Conservation (phyloP, 2,329 filamentous ascomycete species). For the Fusarium robinianum region DNA sequence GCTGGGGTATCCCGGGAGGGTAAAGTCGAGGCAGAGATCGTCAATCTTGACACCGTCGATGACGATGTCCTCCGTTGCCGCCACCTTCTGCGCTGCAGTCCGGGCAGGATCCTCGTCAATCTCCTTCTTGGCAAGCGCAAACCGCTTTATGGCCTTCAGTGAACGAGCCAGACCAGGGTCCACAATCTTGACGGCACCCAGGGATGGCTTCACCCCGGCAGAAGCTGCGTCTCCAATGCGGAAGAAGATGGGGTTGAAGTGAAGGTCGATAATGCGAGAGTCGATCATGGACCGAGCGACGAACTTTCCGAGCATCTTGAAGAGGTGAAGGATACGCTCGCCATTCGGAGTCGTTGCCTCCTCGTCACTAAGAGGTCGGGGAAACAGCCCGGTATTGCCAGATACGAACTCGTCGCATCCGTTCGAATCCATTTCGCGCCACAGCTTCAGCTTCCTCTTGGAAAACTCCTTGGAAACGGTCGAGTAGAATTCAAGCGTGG, state of each 20-base stretch:
- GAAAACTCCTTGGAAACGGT: conserved; percentile 97
- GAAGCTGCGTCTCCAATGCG: conserved; percentile 75
- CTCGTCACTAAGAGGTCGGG: conserved; percentile 82
- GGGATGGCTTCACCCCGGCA: conserved; percentile 72
- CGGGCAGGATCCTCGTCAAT: conserved; percentile 74
- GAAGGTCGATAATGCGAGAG: conserved; percentile 95
- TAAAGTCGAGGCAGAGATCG: conserved; percentile 91
- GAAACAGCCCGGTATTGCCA: conserved; percentile 84
- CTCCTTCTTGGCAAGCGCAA: conserved; percentile 78
- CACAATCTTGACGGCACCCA: conserved; percentile 87
- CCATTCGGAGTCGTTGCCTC: conserved; percentile 76
- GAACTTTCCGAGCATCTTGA: conserved; percentile 94
- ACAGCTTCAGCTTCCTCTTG: conserved; percentile 95
- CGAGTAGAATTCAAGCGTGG: conserved; percentile 96
- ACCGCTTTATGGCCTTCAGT: conserved; percentile 83
- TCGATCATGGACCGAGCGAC: conserved; percentile 98
- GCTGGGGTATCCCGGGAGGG: conserved; percentile 83
- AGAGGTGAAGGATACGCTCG: conserved; percentile 85
- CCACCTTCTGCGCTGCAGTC: conserved; percentile 70
- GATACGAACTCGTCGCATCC: conserved; percentile 81
- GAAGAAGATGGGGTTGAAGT: conserved; percentile 98
- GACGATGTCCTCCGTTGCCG: conserved; percentile 68
- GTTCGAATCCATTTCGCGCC: conserved; percentile 85
- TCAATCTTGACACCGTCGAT: conserved; percentile 81
- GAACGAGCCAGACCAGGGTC: conserved; percentile 86